A percentile compares a stretch with the other conserved stretches of the same genome.
Evolutionary conservation across 176 grass and related monocot genomes (phyloP).

Genomic region (Sorghum bicolor): Sorghum_bicolor_NCBIv3 NC_012872.2:52778001-52778500

Average conservation of each 20-base stretch:
- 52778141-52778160: neutral
- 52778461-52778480: neutral
- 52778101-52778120: slow-evolving; percentile 16
- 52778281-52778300: neutral
- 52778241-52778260: neutral
- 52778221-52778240: neutral
- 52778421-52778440: neutral
- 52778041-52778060: neutral
- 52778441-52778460: neutral
- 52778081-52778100: neutral
- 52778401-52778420: neutral
- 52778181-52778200: neutral
- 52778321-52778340: too few species aligned
- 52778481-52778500: neutral
- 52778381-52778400: too few species aligned
- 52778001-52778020: neutral
- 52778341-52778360: too few species aligned
- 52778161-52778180: too few species aligned
- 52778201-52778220: neutral
- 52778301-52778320: neutral
- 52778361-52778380: too few species aligned
- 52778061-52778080: neutral
- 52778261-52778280: neutral
- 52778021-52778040: neutral
- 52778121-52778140: slow-evolving; percentile 6